phyloP scores from a whole-genome alignment of 331 rosid genomes.

The Quercus tomentella region DNA sequence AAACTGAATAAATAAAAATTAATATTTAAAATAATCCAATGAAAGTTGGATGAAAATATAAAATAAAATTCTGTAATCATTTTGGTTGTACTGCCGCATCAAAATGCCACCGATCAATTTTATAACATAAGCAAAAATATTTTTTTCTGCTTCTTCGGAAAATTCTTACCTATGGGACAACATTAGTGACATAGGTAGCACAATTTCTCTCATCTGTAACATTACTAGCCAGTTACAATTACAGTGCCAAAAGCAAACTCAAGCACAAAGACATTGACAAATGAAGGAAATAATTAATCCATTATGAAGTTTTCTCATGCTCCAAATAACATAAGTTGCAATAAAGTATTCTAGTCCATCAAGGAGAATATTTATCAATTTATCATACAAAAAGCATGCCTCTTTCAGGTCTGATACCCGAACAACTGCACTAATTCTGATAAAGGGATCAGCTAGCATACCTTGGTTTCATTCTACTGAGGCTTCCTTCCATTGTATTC shows the following conservation, averaged over 20 bases:
- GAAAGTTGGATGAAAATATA: too few species aligned
- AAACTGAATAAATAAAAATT: too few species aligned
- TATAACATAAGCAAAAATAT: background rate
- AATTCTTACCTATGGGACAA: background rate
- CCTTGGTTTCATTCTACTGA: slow-evolving; percentile 6
- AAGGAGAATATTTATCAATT: background rate
- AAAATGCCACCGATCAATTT: background rate
- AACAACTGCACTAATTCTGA: background rate
- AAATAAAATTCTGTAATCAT: too few species aligned
- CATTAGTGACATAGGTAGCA: background rate
- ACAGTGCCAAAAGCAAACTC: background rate
- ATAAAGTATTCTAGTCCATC: background rate
- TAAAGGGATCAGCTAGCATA: background rate
- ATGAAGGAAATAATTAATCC: background rate
- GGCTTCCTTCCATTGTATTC: slow-evolving; percentile 18
- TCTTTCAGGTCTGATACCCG: background rate
- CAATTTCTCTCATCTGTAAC: background rate
- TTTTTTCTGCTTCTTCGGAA: background rate
- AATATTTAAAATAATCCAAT: too few species aligned
- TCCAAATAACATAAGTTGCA: background rate
- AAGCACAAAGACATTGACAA: background rate
- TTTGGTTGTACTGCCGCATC: too few species aligned
- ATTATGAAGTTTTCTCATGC: background rate
- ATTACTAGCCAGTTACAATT: background rate
- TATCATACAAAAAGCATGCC: background rate